Evolutionary conservation across 257 asterid species (phyloP).

Genomic region (Nicotiana benthamiana): DNA sequence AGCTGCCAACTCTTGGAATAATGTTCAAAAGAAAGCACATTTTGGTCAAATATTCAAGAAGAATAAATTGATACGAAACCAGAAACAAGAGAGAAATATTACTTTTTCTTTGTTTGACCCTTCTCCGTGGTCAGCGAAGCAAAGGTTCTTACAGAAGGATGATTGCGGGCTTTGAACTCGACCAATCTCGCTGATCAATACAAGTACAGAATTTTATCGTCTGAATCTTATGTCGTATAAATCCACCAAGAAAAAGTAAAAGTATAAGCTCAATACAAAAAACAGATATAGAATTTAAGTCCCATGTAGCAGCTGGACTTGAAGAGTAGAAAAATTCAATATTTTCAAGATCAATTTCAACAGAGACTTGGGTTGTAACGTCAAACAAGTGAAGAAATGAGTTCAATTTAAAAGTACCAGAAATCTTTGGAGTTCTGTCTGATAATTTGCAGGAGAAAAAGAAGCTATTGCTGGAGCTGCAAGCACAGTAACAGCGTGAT

Average conservation of each 20-base stretch:
- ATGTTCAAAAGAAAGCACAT: not conserved
- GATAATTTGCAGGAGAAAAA: conserved; percentile 27
- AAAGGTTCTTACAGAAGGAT: conserved; percentile 35
- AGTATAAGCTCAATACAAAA: no score
- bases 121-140: conserved; percentile 52
- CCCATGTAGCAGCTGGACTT: not conserved
- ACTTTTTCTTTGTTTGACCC: conserved; percentile 58
- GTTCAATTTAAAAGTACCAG: conserved; percentile 27
- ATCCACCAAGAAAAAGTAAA: not conserved
- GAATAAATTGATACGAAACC: not conserved
- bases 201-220: not conserved
- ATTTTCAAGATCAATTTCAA: not conserved
- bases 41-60: not conserved
- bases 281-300: not conserved
- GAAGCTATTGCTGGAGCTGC: conserved; percentile 19
- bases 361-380: not conserved
- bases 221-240: not conserved
- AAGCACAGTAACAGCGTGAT: conserved; percentile 28
- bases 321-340: not conserved
- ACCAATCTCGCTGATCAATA: conserved; percentile 42
- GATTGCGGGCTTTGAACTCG: conserved; percentile 12
- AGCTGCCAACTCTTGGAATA: no score
- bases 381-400: not conserved
- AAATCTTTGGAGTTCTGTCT: conserved; percentile 10
- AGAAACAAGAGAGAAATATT: conserved; percentile 19